Conservation (phyloP, 2,329 filamentous ascomycete genomes). For the Aspergillus sp. region DNA sequence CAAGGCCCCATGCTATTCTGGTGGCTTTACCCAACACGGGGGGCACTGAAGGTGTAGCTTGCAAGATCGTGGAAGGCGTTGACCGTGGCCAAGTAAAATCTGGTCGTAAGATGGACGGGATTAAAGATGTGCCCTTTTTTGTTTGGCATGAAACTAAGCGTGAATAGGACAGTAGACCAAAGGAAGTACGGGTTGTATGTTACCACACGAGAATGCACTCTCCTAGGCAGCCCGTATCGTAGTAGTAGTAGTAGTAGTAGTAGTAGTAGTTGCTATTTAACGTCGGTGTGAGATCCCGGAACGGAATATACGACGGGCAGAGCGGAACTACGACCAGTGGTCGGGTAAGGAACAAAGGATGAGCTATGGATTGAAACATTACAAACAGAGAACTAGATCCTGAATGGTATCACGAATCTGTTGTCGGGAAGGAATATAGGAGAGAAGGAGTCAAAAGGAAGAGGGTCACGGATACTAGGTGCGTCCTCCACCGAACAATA, state of each 20-base stretch:
- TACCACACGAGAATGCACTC: too few relatives aligned
- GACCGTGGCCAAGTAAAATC: conserved; percentile 21
- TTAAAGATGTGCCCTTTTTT: not conserved
- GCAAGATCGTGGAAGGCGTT: conserved; percentile 10
- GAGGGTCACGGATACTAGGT: too few relatives aligned
- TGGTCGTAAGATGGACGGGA: conserved; percentile 4
- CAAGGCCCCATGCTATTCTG: conserved; percentile 18
- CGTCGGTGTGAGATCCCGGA: not conserved
- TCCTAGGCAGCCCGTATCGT: too few relatives aligned
- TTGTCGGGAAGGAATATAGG: too few relatives aligned
- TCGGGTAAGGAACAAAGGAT: too few relatives aligned
- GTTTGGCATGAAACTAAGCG: not conserved
- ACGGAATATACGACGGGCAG: not conserved
- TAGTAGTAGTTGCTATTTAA: not conserved
- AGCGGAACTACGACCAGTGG: not conserved
- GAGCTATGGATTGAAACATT: too few relatives aligned
- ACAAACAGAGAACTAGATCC: too few relatives aligned
- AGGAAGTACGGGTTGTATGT: too few relatives aligned
- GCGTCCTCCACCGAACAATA: too few relatives aligned
- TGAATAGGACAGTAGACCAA: too few relatives aligned
- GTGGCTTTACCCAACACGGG: conserved; percentile 9
- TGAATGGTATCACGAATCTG: too few relatives aligned
- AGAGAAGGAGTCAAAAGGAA: too few relatives aligned
- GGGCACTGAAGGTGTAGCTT: conserved; percentile 18
- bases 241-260: not conserved